Base-by-base conservation (phyloP, 768 basidiomycete genomes). In the Russula compacta region DNA sequence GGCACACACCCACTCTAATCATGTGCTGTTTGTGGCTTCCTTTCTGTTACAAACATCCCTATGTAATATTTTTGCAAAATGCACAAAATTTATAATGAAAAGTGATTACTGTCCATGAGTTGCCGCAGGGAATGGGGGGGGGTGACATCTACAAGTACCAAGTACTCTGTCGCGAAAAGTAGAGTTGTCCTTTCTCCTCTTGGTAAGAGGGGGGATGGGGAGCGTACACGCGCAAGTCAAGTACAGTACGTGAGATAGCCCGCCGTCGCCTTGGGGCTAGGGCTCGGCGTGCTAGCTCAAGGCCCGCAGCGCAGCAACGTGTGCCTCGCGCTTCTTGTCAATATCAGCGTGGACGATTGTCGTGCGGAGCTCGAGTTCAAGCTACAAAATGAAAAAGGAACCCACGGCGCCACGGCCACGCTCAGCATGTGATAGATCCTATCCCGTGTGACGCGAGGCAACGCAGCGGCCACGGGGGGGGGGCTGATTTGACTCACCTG, bases 341-440 rank as follows among this genome's bases (percentile, higher is more conserved):
- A 87, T 73, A 54, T 87, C 85, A 3, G 71, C 67, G 64, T 84
- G 81, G 7, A 77, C 64, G 39, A 87, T 70, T 17, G 74, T 72
- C 33, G 73, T 61, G 40, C 83, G 76, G 15, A 87, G 73, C 24
- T 87, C 86, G 2, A 70, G 69, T 66, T 87, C 85, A 44, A 79
- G 67, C 85, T 87, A 64, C 3, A 36, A 14, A 14, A 1, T 17
- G 10, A 19, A 4, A 32, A 29, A 39, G 29, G 8, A 40, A 40
- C n/a, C n/a, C n/a, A n/a, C n/a, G 24, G 24, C 24, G 3, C 24
- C 24, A 29, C 24, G 24, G 24, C 24, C 24, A 29, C 24, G 24
- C 24, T 29, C 24, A 29, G 24, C 24, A 29, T 29, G 3, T 29
- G 24, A 29, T 29, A 29, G 24, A 29, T 29, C 24, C 24, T 29